These are phyloP conservation scores for Apiotrichum siamense DNA, from an alignment of 1,284 basidiomycete species.

Conservation along the genomic window DNA sequence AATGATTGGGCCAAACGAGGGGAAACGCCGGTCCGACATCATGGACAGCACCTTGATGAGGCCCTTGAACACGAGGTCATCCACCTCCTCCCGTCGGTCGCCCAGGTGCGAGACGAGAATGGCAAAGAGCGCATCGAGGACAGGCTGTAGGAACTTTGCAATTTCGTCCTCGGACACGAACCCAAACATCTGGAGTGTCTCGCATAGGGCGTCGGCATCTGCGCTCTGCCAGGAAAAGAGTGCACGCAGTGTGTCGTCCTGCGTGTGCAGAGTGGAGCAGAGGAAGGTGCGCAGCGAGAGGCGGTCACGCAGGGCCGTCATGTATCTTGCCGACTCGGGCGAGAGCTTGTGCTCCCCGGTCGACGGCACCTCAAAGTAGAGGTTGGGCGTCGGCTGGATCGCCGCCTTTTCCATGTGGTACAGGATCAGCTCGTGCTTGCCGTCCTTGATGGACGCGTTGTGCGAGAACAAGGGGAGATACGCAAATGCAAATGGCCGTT, in stretches of 20 bases:
- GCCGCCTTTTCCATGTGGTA: slow-evolving; percentile 69
- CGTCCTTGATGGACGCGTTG: slow-evolving; percentile 81
- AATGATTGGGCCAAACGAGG: slow-evolving; percentile 86
- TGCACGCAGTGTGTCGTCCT: slow-evolving; percentile 77
- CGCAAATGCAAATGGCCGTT: slow-evolving; percentile 84
- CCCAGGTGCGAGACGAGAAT: slow-evolving; percentile 74
- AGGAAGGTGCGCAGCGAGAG: slow-evolving; percentile 80
- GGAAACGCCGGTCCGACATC: slow-evolving; percentile 89
- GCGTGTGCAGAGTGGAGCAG: slow-evolving; percentile 87
- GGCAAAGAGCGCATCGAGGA: slow-evolving; percentile 89
- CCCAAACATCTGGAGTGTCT: slow-evolving; percentile 75
- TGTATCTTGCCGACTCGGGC: slow-evolving; percentile 59
- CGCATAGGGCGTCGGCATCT: slow-evolving; percentile 63
- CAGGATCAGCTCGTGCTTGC: slow-evolving; percentile 74
- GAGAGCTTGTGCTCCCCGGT: slow-evolving; percentile 58
- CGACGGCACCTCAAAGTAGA: slow-evolving; percentile 64
- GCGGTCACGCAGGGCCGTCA: slow-evolving; percentile 68
- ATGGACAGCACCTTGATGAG: slow-evolving; percentile 85
- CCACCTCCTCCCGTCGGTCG: slow-evolving; percentile 62
- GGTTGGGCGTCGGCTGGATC: slow-evolving; percentile 56
- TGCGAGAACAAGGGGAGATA: slow-evolving; percentile 81
- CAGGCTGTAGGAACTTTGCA: slow-evolving; percentile 86
- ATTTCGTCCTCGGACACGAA: slow-evolving; percentile 91
- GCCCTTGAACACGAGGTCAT: slow-evolving; percentile 80
- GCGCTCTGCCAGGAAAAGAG: slow-evolving; percentile 72